A percentile compares a stretch with the other conserved stretches of the same genome.
These are phyloP conservation scores for Nymphaea colorata DNA, from an alignment of 164 flowering plant species.

Conservation along the genomic window DNA sequence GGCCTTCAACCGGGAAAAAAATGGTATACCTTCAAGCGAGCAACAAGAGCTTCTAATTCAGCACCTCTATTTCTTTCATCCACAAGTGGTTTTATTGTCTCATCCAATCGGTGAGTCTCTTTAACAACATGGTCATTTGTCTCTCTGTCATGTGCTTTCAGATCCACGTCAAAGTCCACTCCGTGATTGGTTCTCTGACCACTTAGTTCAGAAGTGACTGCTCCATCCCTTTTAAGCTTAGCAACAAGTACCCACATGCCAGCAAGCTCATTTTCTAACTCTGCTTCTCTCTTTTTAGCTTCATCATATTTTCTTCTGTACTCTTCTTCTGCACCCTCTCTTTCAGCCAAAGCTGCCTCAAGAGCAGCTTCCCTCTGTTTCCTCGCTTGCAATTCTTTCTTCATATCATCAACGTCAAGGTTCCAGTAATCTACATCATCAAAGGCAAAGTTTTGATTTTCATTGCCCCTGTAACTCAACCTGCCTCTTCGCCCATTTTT, in stretches of 20 bases:
- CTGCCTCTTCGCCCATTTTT: constrained; percentile 53
- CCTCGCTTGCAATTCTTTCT: constrained; percentile 73
- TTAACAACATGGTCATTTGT: constrained; percentile 14
- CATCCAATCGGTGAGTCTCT: constrained; percentile 35
- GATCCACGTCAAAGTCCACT: constrained; percentile 16
- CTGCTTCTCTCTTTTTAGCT: constrained; percentile 70
- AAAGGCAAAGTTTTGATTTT: constrained; percentile 23
- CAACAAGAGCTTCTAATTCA: constrained; percentile 66
- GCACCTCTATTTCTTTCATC: constrained; percentile 17
- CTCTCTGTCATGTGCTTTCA: constrained; percentile 21
- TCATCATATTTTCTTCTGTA: constrained; percentile 61
- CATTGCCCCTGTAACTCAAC: constrained; percentile 36
- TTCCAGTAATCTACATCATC: constrained; percentile 66
- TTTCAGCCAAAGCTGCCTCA: constrained; percentile 88
- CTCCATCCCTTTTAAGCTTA: constrained; percentile 66
- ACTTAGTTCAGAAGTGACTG: constrained; percentile 22
- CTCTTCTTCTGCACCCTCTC: constrained; percentile 64
- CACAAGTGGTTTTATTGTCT: constrained; percentile 16
- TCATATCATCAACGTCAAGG: constrained; percentile 73
- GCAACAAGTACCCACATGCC: constrained; percentile 99
- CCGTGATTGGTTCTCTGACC: constrained; percentile 24
- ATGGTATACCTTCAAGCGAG: constrained; percentile 60
- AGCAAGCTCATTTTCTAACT: constrained; percentile 91
- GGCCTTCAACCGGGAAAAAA: background rate
- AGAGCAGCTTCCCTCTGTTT: constrained; percentile 76